phyloP scores from a whole-genome alignment of 192 early-diverging fungal species.

The Dissophora ornata region DNA sequence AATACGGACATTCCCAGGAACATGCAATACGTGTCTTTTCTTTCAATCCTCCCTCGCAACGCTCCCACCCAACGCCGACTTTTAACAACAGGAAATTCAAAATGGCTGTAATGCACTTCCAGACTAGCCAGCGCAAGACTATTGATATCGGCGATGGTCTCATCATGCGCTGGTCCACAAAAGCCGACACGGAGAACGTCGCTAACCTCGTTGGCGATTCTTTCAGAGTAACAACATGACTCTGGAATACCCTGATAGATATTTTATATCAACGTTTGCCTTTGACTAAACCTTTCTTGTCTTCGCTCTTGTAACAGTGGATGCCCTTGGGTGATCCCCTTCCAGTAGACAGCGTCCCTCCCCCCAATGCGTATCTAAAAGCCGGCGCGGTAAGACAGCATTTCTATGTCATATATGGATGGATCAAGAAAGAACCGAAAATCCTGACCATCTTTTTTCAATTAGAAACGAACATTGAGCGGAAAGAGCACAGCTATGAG shows the following conservation, averaged over 20 bases:
- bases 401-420: too few relatives aligned
- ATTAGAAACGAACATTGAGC: conserved; percentile 22
- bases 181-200: conserved; percentile 31
- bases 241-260: too few relatives aligned
- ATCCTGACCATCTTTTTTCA: neutral
- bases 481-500: conserved; percentile 27
- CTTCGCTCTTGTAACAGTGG: conserved; percentile 23
- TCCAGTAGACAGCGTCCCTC: conserved; percentile 15
- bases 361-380: conserved; percentile 6
- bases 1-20: too few relatives aligned
- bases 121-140: conserved; percentile 23
- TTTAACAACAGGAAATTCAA: neutral
- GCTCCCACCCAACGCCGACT: neutral
- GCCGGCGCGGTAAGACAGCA: conserved; percentile 10
- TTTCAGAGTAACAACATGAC: too few relatives aligned
- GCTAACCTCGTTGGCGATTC: conserved; percentile 9
- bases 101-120: neutral
- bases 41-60: neutral
- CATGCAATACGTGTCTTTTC: neutral
- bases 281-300: neutral
- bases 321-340: conserved; percentile 17
- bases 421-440: too few relatives aligned
- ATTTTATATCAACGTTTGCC: neutral
- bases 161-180: conserved; percentile 49
- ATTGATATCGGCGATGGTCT: conserved; percentile 32